Evolutionary conservation across 2,329 filamentous ascomycete species (phyloP).

Genomic region (Fusarium newnesense): DNA sequence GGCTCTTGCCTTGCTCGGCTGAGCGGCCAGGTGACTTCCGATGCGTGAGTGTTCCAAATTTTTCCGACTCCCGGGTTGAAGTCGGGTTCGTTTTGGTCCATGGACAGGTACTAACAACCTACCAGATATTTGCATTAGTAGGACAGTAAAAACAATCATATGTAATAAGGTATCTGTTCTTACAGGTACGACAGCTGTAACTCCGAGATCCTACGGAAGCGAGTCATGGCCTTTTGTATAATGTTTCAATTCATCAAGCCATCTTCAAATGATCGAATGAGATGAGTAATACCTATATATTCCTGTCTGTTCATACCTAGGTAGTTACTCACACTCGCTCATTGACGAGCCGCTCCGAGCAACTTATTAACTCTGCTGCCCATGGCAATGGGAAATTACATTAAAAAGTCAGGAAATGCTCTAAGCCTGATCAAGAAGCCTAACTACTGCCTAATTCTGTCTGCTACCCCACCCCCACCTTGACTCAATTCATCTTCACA

Average conservation of each 20-base stretch:
- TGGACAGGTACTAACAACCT: neutral
- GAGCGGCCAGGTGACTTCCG: slow-evolving; percentile 31
- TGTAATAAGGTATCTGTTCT: neutral
- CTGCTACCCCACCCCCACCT: slow-evolving; percentile 45
- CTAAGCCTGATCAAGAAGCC: slow-evolving; percentile 20
- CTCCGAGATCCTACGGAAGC: neutral
- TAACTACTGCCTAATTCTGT: slow-evolving; percentile 33
- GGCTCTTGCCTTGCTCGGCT: slow-evolving; percentile 35
- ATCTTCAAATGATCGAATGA: neutral
- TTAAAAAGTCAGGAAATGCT: neutral
- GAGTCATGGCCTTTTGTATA: neutral
- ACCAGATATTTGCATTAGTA: neutral
- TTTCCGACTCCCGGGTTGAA: slow-evolving; percentile 35
- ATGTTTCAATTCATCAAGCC: neutral
- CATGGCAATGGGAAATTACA: slow-evolving; percentile 29
- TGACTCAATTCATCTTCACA: slow-evolving; percentile 30
- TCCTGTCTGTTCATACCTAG: neutral
- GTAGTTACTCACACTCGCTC: neutral
- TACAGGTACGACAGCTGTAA: neutral
- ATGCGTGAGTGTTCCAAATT: slow-evolving; percentile 26
- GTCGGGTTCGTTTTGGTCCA: slow-evolving; percentile 17
- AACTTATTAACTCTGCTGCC: slow-evolving; percentile 1
- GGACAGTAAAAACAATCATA: neutral
- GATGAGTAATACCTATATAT: neutral
- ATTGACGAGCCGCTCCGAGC: neutral